These are phyloP conservation scores for Gyrodon lividus DNA, from an alignment of 768 basidiomycete species.

Conservation along the genomic window DNA sequence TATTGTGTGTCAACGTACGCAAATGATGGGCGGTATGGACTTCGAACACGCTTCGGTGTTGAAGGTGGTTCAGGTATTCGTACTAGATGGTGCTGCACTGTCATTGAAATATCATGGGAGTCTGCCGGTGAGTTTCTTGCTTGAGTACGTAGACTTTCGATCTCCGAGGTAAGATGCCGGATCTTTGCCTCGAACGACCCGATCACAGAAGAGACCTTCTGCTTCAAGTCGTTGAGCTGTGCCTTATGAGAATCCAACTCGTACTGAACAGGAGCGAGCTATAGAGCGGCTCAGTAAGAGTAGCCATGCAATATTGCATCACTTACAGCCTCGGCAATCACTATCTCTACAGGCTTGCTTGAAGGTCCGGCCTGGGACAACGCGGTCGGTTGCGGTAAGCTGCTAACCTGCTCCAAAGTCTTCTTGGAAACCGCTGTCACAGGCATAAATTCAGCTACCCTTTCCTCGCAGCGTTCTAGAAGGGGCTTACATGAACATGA, in stretches of 20 bases:
- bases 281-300: constrained; percentile 8
- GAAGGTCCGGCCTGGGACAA: constrained; percentile 5
- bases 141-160: constrained; percentile 30
- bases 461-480: background rate
- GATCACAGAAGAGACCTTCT: constrained; percentile 29
- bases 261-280: constrained; percentile 53
- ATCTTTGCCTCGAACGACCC: constrained; percentile 39
- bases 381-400: constrained; percentile 5
- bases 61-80: constrained; percentile 33
- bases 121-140: constrained; percentile 9
- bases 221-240: constrained; percentile 39
- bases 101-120: constrained; percentile 10
- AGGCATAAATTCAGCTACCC: background rate
- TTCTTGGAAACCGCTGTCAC: constrained; percentile 6
- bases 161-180: constrained; percentile 34
- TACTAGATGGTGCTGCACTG: constrained; percentile 12
- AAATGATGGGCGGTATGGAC: constrained; percentile 25
- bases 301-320: background rate
- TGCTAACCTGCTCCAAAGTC: background rate
- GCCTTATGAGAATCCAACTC: constrained; percentile 47
- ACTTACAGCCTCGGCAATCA: constrained; percentile 33
- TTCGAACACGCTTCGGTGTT: constrained; percentile 34
- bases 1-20: constrained; percentile 18
- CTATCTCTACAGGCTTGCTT: constrained; percentile 13
- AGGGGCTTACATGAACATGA: constrained; percentile 15